These are phyloP conservation scores for Acer negundo DNA, from an alignment of 345 rosid genomes.

Conservation along the genomic window DNA sequence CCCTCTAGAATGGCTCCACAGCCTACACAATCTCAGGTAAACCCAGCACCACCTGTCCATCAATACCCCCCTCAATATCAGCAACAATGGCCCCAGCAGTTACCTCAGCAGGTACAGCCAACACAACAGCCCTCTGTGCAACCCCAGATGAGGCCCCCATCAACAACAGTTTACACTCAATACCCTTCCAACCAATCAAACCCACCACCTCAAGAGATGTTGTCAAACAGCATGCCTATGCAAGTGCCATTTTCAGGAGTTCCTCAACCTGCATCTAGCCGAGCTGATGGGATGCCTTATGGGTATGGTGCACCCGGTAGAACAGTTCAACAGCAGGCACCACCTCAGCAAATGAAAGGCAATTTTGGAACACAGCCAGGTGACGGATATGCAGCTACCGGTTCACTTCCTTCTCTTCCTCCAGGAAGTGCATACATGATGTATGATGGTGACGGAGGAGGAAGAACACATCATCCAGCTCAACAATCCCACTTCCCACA, in stretches of 20 bases:
- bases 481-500: constrained; percentile 72
- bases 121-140: constrained; percentile 57
- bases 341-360: constrained; percentile 70
- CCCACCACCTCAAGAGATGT: constrained; percentile 57
- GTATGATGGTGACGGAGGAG: constrained; percentile 66
- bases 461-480: constrained; percentile 54
- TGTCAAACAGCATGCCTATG: constrained; percentile 72
- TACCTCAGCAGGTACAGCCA: constrained; percentile 50
- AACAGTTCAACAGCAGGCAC: constrained; percentile 61
- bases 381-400: constrained; percentile 66
- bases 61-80: constrained; percentile 69
- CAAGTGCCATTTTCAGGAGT: constrained; percentile 69
- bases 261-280: constrained; percentile 67
- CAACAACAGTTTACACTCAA: constrained; percentile 60
- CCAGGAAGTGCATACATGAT: constrained; percentile 68
- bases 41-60: constrained; percentile 44
- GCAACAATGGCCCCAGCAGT: constrained; percentile 75
- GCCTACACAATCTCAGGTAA: constrained; percentile 55
- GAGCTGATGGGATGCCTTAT: constrained; percentile 57
- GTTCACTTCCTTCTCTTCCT: constrained; percentile 55
- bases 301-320: constrained; percentile 68
- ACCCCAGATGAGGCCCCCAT: constrained; percentile 65
- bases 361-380: constrained; percentile 53
- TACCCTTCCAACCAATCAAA: constrained; percentile 65
- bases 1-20: constrained; percentile 63